Base-by-base conservation (phyloP, 305 asterid genomes). In the Fraxinus sp. region DNA sequence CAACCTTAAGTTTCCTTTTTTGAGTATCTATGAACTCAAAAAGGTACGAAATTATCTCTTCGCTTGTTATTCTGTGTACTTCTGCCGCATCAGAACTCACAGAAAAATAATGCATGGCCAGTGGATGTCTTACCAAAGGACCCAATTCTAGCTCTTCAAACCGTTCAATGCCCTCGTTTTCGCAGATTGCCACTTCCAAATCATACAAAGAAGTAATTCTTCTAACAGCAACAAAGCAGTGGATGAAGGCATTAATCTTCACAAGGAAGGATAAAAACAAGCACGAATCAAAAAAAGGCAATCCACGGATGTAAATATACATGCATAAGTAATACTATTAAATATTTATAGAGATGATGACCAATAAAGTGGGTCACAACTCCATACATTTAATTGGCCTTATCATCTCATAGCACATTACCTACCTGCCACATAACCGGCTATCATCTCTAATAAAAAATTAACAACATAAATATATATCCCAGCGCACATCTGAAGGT, bases 61-160 rank as follows among this genome's bases (percentile, higher is more conserved):
- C 93, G 28, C 93, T 92, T 36, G 85, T 91, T 86, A 96, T 93
- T 86, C 86, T 93, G 88, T 80, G 86, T 44, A 89, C 91, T 89
- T 90, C 90, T 76, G 89, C 91, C 70, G 86, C 62, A 82, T 90
- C 94, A 84, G 91, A 82, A 86, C 88, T 83, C 86, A 91, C 82
- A 52, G 91, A 90, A 89, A 96, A 96, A 87, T 93, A 96, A 79
- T 92, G 93, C 82, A 85, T 83, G 76, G 88, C 93, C 80, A 93
- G 92, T 1, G 98, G 98, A 59, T 94, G 95, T 77, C 91, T 91
- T 78, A 91, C 84, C 90, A 96, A 88, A 80, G 99, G 98, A 74
- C 99, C 99, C 92, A 96, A 89, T 83, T 91, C 95, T 83, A 96
- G 92, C 87, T 94, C 97, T 81, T 93, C 97, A 88, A 93, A 96